These are phyloP conservation scores for Acacia crassicarpa DNA, from an alignment of 306 rosid species.

Conservation along the genomic window DNA sequence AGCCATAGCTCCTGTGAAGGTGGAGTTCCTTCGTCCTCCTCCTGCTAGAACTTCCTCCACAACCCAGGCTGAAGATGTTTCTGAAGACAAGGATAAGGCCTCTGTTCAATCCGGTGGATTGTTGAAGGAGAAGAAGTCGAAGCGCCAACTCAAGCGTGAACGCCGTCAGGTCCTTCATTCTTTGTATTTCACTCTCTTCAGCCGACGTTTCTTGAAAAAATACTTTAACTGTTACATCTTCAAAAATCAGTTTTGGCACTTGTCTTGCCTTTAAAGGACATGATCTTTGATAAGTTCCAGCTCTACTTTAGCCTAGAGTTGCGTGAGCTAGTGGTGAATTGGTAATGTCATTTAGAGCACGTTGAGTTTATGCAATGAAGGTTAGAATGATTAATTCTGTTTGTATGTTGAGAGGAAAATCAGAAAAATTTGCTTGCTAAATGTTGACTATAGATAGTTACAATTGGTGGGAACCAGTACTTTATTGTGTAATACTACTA, in stretches of 20 bases:
- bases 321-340: neutral
- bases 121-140: conserved; percentile 82
- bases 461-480: neutral
- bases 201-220: too few species aligned
- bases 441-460: neutral
- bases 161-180: conserved; percentile 64
- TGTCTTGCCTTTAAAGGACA: neutral
- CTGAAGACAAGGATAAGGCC: conserved; percentile 29
- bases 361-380: neutral
- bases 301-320: neutral
- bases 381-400: neutral
- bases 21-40: conserved; percentile 64
- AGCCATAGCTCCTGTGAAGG: conserved; percentile 80
- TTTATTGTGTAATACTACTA: neutral
- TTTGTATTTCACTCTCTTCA: neutral
- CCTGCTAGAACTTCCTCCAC: conserved; percentile 44
- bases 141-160: conserved; percentile 95
- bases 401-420: neutral
- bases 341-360: neutral
- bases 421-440: neutral
- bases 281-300: neutral
- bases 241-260: neutral
- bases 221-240: neutral
- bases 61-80: conserved; percentile 29
- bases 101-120: conserved; percentile 33